Conservation (phyloP, 768 basidiomycete species). For the Mycena rosella region DNA sequence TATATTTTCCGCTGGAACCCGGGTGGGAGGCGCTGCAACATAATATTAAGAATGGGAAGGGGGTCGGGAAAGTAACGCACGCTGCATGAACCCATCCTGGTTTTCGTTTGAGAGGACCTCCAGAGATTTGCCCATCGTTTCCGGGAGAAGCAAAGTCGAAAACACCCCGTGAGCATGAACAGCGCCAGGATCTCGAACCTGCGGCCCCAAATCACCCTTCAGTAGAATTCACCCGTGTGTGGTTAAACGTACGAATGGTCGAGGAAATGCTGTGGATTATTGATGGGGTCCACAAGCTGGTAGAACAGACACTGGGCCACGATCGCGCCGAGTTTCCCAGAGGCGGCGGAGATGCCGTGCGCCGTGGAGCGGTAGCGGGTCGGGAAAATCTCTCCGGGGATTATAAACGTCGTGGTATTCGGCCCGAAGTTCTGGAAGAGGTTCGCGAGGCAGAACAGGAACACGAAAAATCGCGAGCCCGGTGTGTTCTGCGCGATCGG, state of each 20-base stretch:
- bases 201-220: not conserved
- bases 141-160: constrained; percentile 84
- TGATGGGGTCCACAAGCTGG: constrained; percentile 65
- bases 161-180: constrained; percentile 87
- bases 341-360: constrained; percentile 87
- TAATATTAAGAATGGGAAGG: too few species aligned
- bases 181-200: constrained; percentile 85
- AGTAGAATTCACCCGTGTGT: constrained; percentile 42
- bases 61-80: too few species aligned
- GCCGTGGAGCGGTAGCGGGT: constrained; percentile 90
- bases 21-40: too few species aligned
- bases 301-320: constrained; percentile 82
- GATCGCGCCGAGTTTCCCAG: constrained; percentile 87
- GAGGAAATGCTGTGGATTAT: constrained; percentile 56
- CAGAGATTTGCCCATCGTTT: constrained; percentile 75
- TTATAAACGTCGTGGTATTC: constrained; percentile 83
- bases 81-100: too few species aligned
- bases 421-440: constrained; percentile 94
- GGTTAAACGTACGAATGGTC: constrained; percentile 56
- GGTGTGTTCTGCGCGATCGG: too few species aligned
- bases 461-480: constrained; percentile 73
- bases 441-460: constrained; percentile 86
- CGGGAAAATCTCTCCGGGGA: constrained; percentile 88
- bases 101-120: constrained; percentile 85
- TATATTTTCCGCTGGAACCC: too few species aligned